A percentile compares a stretch with the other conserved stretches of the same genome.
These are phyloP conservation scores for Verruconis gallopava DNA, from an alignment of 2,329 filamentous ascomycete genomes.

Conservation along the genomic window DNA sequence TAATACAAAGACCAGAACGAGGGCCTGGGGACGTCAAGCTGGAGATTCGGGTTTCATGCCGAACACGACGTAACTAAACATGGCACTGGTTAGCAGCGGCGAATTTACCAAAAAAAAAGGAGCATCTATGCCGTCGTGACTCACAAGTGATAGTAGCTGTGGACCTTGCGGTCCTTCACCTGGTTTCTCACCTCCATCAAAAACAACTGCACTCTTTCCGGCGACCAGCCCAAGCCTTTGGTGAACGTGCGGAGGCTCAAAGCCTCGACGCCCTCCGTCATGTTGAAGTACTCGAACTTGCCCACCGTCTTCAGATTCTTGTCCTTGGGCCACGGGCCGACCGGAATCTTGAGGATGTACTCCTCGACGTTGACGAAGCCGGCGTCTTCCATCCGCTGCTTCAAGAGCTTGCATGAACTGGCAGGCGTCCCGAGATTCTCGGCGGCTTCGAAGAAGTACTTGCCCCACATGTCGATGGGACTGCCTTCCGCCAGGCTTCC, in stretches of 20 bases:
- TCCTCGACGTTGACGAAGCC: neutral
- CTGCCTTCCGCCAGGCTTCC: conserved; percentile 1
- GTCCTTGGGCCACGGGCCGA: neutral
- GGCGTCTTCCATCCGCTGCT: neutral
- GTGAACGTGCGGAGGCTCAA: conserved; percentile 11
- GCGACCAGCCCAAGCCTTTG: conserved; percentile 16
- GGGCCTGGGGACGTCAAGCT: too few relatives aligned
- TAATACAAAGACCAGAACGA: too few relatives aligned
- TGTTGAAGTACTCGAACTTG: neutral
- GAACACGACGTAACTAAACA: conserved; percentile 5
- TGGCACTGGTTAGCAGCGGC: too few relatives aligned
- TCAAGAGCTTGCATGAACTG: neutral
- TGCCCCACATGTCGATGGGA: neutral
- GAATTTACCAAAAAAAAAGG: too few relatives aligned
- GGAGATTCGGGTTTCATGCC: conserved; percentile 3
- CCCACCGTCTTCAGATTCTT: neutral
- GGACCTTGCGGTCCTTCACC: conserved; percentile 14
- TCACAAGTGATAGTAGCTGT: conserved; percentile 14
- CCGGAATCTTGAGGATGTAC: neutral
- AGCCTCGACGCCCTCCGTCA: neutral
- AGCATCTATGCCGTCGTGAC: neutral
- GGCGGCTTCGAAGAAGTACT: neutral
- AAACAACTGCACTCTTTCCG: conserved; percentile 17
- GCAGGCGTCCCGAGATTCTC: neutral
- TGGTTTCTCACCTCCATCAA: conserved; percentile 14